These are phyloP conservation scores for Eucalyptus curtisii DNA, from an alignment of 345 rosid genomes.

Conservation along the genomic window DNA sequence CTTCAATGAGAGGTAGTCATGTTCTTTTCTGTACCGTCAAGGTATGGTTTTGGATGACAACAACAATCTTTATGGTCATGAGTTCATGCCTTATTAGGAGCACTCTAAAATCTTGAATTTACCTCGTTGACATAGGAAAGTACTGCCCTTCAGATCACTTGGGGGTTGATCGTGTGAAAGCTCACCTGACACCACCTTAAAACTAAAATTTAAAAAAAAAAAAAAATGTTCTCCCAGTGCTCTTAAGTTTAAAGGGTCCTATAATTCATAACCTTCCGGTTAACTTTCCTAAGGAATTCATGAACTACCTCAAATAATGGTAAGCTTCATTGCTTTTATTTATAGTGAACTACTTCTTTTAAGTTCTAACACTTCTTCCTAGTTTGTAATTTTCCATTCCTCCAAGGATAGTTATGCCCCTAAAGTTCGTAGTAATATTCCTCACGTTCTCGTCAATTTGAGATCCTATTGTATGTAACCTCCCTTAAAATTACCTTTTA, in stretches of 20 bases:
- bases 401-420: not conserved
- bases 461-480: not conserved
- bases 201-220: not conserved
- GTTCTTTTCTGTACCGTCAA: not conserved
- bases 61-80: not conserved
- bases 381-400: not conserved
- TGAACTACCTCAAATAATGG: not conserved
- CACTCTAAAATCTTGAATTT: not conserved
- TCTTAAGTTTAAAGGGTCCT: not conserved
- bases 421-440: not conserved
- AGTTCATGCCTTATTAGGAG: not conserved
- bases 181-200: not conserved
- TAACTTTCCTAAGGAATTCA: not conserved
- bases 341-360: not conserved
- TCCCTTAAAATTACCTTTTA: not conserved
- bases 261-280: not conserved
- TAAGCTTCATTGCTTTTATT: not conserved
- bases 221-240: not conserved
- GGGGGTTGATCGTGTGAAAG: not conserved
- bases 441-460: not conserved
- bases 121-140: not conserved
- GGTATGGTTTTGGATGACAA: not conserved
- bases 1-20: not conserved
- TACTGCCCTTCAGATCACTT: not conserved
- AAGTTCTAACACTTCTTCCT: not conserved